phyloP scores from a whole-genome alignment of 164 flowering plant genomes.

The Vitis rupestris region DNA sequence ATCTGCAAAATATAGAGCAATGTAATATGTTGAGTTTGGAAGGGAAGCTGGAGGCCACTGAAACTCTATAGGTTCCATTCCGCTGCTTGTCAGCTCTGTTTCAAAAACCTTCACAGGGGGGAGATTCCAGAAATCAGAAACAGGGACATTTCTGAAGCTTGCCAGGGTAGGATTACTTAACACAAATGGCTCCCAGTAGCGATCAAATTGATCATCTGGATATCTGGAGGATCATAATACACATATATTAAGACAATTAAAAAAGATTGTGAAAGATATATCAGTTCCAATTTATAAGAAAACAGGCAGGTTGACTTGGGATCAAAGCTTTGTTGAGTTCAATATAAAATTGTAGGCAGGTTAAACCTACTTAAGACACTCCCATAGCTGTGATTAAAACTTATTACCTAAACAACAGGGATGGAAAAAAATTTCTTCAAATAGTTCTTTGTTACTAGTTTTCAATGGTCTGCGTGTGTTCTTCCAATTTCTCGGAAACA shows the following conservation, averaged over 20 bases:
- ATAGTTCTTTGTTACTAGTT: no score
- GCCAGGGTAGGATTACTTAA: conserved; percentile 24
- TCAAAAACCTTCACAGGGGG: conserved; percentile 79
- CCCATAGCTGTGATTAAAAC: no score
- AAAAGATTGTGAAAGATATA: no score
- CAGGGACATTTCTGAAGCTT: conserved; percentile 36
- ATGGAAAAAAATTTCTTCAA: no score
- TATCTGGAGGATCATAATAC: conserved; percentile 43
- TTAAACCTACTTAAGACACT: no score
- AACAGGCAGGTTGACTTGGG: no score
- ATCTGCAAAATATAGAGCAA: conserved; percentile 78
- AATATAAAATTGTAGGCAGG: no score
- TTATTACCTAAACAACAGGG: no score
- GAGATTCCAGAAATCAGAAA: conserved; percentile 78
- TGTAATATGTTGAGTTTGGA: conserved; percentile 58
- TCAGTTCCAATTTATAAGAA: no score
- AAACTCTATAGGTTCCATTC: conserved; percentile 42
- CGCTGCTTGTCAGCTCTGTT: conserved; percentile 35
- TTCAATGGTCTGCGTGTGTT: no score
- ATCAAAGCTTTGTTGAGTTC: no score
- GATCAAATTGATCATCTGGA: conserved; percentile 88
- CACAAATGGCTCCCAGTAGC: conserved; percentile 74
- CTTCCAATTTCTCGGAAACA: no score
- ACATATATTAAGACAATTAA: neutral
- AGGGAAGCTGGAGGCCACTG: conserved; percentile 71